phyloP scores from a whole-genome alignment of 805 yeast species.

The Zygosaccharomyces gambellarensis region DNA sequence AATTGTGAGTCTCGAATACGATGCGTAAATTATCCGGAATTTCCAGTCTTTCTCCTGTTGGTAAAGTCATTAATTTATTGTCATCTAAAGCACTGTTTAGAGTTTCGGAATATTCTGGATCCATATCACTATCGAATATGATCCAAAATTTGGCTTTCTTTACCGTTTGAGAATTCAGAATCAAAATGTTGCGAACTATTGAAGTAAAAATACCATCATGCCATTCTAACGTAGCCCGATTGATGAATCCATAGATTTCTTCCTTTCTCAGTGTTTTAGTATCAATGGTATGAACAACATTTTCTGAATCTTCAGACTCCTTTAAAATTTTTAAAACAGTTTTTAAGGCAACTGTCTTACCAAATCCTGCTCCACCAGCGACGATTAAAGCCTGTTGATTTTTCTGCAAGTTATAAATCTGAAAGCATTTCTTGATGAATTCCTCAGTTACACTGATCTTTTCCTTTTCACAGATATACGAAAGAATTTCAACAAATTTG shows the following conservation, averaged over 20 bases:
- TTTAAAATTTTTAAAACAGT: constrained; percentile 45
- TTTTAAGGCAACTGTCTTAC: constrained; percentile 58
- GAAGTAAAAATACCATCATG: constrained; percentile 78
- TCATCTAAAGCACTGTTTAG: constrained; percentile 89
- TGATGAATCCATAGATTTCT: constrained; percentile 63
- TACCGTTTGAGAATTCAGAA: constrained; percentile 8
- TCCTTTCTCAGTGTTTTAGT: constrained; percentile 70
- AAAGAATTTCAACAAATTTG: constrained; percentile 4
- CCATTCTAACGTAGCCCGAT: constrained; percentile 83
- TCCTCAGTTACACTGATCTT: constrained; percentile 33
- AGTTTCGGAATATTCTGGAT: constrained; percentile 90
- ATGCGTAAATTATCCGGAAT: constrained; percentile 61
- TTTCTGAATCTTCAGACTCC: constrained; percentile 35
- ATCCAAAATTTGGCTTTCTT: constrained; percentile 66
- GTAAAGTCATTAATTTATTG: constrained; percentile 71
- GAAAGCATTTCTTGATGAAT: constrained; percentile 55
- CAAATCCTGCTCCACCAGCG: constrained; percentile 71
- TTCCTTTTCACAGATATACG: constrained; percentile 34
- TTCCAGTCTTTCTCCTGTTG: constrained; percentile 80
- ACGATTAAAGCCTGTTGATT: constrained; percentile 76
- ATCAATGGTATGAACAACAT: constrained; percentile 50
- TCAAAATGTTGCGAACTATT: constrained; percentile 51
- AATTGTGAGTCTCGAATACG: constrained; percentile 69
- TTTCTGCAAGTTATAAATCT: constrained; percentile 55
- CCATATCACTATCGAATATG: constrained; percentile 87